Percentiles rank a stretch among this genome's conserved stretches.
Evolutionary conservation across 108 stramenopile genomes (phyloP).

Genomic region (Skeletonema potamos): DNA sequence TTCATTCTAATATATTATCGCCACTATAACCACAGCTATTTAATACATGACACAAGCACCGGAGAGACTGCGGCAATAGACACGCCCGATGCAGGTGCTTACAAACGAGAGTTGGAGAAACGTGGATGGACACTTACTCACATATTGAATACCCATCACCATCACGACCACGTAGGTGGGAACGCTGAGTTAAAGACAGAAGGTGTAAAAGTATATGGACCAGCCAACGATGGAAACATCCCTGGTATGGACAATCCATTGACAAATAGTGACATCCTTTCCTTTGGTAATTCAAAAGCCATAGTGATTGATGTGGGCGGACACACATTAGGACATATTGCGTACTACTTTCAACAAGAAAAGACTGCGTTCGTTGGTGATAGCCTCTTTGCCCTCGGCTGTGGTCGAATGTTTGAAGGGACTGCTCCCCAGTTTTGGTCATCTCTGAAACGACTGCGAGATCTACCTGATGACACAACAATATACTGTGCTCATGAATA

Average conservation of each 20-base stretch:
- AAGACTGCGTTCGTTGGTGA: conserved; percentile 79
- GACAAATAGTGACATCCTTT: conserved; percentile 53
- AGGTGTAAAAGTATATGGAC: conserved; percentile 62
- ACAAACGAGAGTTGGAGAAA: conserved; percentile 54
- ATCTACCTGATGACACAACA: conserved; percentile 77
- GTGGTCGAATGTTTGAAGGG: conserved; percentile 91
- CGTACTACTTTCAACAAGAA: conserved; percentile 73
- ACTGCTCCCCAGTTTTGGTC: conserved; percentile 75
- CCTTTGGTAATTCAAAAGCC: conserved; percentile 55
- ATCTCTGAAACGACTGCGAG: conserved; percentile 54
- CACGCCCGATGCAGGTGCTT: conserved; percentile 67
- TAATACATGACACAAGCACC: conserved; percentile 69
- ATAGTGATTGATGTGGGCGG: conserved; percentile 81
- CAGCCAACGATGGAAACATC: conserved; percentile 61
- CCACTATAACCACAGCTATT: conserved; percentile 55
- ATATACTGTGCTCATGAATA: conserved; percentile 90
- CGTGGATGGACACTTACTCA: conserved; percentile 79
- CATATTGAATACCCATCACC: conserved; percentile 76
- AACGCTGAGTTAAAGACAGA: conserved; percentile 64
- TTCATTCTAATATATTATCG: neutral
- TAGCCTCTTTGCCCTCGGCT: conserved; percentile 80
- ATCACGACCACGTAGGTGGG: conserved; percentile 80
- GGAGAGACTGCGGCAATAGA: conserved; percentile 80
- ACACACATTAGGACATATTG: conserved; percentile 83
- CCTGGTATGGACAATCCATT: conserved; percentile 66